Evolutionary conservation across 768 basidiomycete genomes (phyloP), one percentile per base, ranked within the genome.

Genomic region (Boletus vermiculosoides): DNA sequence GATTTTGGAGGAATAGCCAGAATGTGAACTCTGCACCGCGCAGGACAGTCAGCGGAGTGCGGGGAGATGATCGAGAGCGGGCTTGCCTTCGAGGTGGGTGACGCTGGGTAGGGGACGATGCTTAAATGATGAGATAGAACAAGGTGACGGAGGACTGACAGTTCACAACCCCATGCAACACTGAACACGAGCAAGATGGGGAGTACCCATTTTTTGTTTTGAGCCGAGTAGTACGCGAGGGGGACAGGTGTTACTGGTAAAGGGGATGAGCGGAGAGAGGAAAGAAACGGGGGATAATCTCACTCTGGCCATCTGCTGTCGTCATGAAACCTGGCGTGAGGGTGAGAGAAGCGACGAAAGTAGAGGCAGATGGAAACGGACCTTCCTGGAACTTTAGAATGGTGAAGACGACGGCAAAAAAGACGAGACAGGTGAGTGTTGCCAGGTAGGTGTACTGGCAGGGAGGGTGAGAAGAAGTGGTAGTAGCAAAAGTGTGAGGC

Each of bases 1-100:
- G 90, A 60, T 90, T 82, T 31, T 91, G 78, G 22, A 93, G 79
- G 69, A 92, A 93, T 30, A 92, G 66, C 91, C 91, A 93, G 65
- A 92, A 92, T 0, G 85, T 77, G 15, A 92, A 78, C 67, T 91
- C 90, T 90, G 68, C 25, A 28, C 16, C 9, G 30, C 30, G 11
- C 9, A 23, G 31, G 41, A 36, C 13, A n/a, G 48, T 61, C 49
- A 63, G 59, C 28, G 39, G 25, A 22, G 55, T 22, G 55, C 8
- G 48, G 44, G 7, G 41, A 50, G 12, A 59, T 37, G 45, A 23
- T 4, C 10, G 52, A 42, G 42, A 31, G 50, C 16, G 30, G 22
- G 50, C 63, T 52, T 62, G 84, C 89, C 89, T 84, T 93, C 90
- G 30, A 92, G 80, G 71, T 92, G 90, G 2, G 91, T 90, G 37